Evolutionary conservation across 2,329 filamentous ascomycete genomes (phyloP).

Genomic region (Claviceps digitariae): DNA sequence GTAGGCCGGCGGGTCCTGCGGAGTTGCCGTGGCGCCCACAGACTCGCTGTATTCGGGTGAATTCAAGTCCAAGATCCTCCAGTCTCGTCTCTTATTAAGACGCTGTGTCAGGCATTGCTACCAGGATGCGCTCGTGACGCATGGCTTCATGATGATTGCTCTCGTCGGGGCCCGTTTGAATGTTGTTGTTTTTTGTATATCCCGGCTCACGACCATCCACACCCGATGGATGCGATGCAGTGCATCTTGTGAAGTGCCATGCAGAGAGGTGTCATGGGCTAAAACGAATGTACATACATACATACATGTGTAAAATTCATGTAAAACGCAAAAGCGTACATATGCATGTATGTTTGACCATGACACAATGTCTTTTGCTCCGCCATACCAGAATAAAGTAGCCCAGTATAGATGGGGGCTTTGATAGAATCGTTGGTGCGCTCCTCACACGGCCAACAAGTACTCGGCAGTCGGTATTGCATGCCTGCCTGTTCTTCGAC

Average conservation of each 20-base stretch:
- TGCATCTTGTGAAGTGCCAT: background rate
- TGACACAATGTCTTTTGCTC: background rate
- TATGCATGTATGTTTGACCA: background rate
- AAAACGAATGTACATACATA: too few relatives aligned
- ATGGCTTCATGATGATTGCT: background rate
- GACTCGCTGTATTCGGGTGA: background rate
- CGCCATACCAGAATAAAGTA: too few relatives aligned
- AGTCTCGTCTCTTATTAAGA: background rate
- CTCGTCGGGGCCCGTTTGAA: background rate
- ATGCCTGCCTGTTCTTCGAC: too few relatives aligned
- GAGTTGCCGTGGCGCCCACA: background rate
- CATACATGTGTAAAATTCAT: too few relatives aligned
- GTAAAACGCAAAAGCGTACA: background rate
- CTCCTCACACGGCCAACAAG: background rate
- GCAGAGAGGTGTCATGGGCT: background rate
- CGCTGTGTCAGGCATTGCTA: background rate
- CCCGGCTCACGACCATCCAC: background rate
- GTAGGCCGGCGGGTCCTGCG: background rate
- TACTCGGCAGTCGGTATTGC: too few relatives aligned
- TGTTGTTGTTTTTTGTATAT: background rate
- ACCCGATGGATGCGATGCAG: background rate
- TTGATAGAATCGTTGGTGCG: background rate
- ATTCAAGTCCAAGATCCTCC: background rate
- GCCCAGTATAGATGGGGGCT: too few relatives aligned
- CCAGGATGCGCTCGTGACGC: background rate